Percentiles rank a stretch among this genome's conserved stretches.
These are phyloP conservation scores for Pascua sp. DNA, from an alignment of 1,284 basidiomycete species.

Conservation along the genomic window DNA sequence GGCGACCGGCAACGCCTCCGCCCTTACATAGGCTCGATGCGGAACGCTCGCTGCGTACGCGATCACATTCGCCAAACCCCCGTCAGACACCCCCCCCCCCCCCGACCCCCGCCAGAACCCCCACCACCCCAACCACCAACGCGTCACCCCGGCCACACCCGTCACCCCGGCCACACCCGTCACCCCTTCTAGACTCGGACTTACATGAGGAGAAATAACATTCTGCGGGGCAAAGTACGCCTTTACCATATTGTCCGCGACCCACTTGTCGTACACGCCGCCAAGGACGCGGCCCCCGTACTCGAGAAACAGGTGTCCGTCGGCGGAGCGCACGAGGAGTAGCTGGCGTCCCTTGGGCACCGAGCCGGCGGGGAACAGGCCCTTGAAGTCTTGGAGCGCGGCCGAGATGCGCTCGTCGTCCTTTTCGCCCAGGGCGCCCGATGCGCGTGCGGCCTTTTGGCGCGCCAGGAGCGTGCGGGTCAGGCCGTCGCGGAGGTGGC, in stretches of 20 bases:
- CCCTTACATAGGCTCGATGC: too few relatives aligned
- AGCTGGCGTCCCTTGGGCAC: conserved; percentile 52
- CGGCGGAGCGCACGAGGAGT: conserved; percentile 42
- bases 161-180: too few relatives aligned
- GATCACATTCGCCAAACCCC: too few relatives aligned
- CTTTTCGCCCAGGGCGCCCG: conserved; percentile 27
- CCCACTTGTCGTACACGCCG: conserved; percentile 40
- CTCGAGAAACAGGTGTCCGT: conserved; percentile 11
- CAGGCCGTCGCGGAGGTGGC: conserved; percentile 56
- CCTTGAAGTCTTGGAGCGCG: conserved; percentile 49
- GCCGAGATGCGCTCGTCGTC: conserved; percentile 42
- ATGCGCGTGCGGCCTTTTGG: conserved; percentile 46
- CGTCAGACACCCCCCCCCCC: too few relatives aligned
- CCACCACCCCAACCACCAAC: too few relatives aligned
- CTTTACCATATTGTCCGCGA: conserved; percentile 48
- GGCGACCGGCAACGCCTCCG: too few relatives aligned
- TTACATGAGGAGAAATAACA: conserved; percentile 35
- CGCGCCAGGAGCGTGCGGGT: conserved; percentile 52
- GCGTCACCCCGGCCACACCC: too few relatives aligned
- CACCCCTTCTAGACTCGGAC: neutral
- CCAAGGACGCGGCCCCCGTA: conserved; percentile 47
- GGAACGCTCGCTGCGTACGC: too few relatives aligned
- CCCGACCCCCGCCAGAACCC: too few relatives aligned
- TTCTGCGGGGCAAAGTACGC: conserved; percentile 50
- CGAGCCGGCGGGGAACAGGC: conserved; percentile 51